A percentile compares a stretch with the other conserved stretches of the same genome.
These are phyloP conservation scores for Rhododendron mucronatum DNA, from an alignment of 148 eudicot genomes.

Conservation along the genomic window DNA sequence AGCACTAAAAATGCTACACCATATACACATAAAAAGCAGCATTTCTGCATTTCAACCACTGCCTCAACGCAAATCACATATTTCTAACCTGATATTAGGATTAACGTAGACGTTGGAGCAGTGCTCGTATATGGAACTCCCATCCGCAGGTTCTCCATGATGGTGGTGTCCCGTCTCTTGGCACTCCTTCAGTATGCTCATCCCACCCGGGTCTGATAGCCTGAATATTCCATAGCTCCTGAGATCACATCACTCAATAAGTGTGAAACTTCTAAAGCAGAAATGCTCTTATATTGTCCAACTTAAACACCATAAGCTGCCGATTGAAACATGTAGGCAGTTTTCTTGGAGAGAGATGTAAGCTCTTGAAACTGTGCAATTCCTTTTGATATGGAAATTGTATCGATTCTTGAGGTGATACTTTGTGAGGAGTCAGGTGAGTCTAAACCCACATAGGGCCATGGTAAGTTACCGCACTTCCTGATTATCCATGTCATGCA, in stretches of 20 bases:
- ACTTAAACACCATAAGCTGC: background rate
- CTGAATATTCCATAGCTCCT: conserved; percentile 62
- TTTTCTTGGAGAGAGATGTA: background rate
- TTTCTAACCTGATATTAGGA: conserved; percentile 61
- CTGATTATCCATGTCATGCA: background rate
- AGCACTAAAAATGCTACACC: background rate
- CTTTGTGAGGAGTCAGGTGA: background rate
- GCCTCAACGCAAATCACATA: conserved; percentile 49
- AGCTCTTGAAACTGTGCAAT: background rate
- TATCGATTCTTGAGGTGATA: background rate
- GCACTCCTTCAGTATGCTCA: conserved; percentile 51
- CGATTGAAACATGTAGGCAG: background rate
- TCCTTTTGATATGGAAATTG: background rate
- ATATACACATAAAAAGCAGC: background rate
- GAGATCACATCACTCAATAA: conserved; percentile 16
- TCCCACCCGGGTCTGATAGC: conserved; percentile 54
- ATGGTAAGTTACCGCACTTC: background rate
- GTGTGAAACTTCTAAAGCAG: background rate
- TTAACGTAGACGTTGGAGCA: conserved; percentile 63
- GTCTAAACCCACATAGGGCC: background rate
- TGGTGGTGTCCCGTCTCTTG: conserved; percentile 25
- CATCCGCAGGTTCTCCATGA: conserved; percentile 31
- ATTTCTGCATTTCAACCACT: background rate
- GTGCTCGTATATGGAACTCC: conserved; percentile 17
- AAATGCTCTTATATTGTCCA: background rate